Percentiles rank a stretch among this genome's conserved stretches.
phyloP scores from a whole-genome alignment of 371 early-diverging fungal genomes.

The Haplosporangium sp. region DNA sequence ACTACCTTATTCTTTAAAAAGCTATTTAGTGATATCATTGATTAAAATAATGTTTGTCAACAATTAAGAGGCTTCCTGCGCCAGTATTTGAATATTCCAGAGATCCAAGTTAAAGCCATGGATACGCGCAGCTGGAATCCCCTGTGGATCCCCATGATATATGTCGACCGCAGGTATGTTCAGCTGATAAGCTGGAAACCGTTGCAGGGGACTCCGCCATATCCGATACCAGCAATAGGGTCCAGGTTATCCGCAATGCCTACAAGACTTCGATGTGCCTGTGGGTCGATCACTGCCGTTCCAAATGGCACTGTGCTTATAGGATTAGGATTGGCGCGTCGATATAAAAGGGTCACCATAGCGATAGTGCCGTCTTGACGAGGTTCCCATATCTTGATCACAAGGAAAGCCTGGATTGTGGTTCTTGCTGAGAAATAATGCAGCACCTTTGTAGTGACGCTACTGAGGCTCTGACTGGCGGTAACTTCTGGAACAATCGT shows the following conservation, averaged over 20 bases:
- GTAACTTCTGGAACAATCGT: too few relatives aligned
- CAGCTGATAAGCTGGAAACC: neutral
- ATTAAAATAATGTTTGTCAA: neutral
- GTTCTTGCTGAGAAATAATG: too few relatives aligned
- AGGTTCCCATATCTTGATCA: neutral
- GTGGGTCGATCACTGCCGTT: neutral
- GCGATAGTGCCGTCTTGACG: neutral
- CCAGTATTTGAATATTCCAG: neutral
- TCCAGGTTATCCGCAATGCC: neutral
- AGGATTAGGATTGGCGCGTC: neutral
- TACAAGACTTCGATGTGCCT: neutral
- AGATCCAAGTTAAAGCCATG: constrained; percentile 3
- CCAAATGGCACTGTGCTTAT: neutral
- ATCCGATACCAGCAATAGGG: neutral
- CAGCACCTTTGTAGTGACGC: too few relatives aligned
- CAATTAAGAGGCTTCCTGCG: neutral
- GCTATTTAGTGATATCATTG: neutral
- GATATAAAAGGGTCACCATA: constrained; percentile 1
- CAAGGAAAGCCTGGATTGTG: too few relatives aligned
- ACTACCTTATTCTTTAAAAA: too few relatives aligned
- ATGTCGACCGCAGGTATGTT: neutral
- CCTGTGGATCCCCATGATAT: neutral
- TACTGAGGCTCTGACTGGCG: too few relatives aligned
- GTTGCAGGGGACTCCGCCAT: neutral
- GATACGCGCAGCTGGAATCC: constrained; percentile 2